phyloP scores from a whole-genome alignment of 2,329 filamentous ascomycete species.

The Pseudogymnoascus sp. region DNA sequence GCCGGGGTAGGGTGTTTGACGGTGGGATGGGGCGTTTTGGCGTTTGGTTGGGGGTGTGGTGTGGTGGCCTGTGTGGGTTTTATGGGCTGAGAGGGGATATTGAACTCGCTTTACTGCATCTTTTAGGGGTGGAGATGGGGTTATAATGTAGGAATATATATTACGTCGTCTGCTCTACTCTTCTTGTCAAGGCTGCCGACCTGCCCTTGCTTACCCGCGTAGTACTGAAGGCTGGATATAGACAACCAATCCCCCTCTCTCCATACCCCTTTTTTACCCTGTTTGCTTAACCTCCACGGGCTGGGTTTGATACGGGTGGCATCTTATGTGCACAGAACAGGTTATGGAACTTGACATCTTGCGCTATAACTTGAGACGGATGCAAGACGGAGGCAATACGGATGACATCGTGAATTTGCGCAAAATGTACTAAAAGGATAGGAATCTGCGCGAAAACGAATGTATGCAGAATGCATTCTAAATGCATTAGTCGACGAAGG shows the following conservation, averaged over 20 bases:
- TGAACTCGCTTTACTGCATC: too few relatives aligned
- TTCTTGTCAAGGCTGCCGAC: background rate
- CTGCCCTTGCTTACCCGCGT: background rate
- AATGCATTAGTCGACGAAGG: background rate
- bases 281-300: background rate
- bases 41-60: background rate
- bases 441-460: background rate
- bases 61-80: background rate
- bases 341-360: background rate
- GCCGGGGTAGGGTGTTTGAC: too few relatives aligned
- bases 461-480: background rate
- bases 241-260: background rate
- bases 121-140: background rate
- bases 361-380: background rate
- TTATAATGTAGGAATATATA: slow-evolving; percentile 1
- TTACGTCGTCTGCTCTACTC: background rate
- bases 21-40: background rate
- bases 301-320: background rate
- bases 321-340: background rate
- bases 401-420: background rate
- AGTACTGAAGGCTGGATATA: background rate
- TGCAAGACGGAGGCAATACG: background rate
- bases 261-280: background rate
- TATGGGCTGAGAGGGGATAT: background rate
- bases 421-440: background rate